Percentiles rank a stretch among this genome's conserved stretches.
phyloP scores from a whole-genome alignment of 31 red algal species.

The Asparagopsis taxiformis region DNA sequence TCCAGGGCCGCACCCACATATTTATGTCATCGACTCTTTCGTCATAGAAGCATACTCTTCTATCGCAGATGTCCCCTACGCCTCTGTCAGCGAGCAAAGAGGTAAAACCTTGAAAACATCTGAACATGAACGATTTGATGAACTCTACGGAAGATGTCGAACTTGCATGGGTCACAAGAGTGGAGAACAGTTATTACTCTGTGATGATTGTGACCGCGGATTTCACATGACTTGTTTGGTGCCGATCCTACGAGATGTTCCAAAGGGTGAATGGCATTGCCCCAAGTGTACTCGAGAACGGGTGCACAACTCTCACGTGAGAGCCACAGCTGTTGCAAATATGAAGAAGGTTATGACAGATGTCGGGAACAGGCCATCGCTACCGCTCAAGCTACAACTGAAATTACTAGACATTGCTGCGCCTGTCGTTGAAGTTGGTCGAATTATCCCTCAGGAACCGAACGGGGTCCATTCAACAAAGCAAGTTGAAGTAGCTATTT shows the following conservation, averaged over 20 bases:
- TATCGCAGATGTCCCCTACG: slow-evolving; percentile 35
- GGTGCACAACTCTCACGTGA: slow-evolving; percentile 1
- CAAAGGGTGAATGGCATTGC: slow-evolving; percentile 66
- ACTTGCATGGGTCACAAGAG: slow-evolving; percentile 17
- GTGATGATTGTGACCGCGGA: slow-evolving; percentile 56
- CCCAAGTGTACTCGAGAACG: slow-evolving; percentile 12
- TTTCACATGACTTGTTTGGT: slow-evolving; percentile 48
- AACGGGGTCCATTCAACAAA: too few relatives aligned
- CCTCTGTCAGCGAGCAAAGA: slow-evolving; percentile 35
- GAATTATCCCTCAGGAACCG: too few relatives aligned
- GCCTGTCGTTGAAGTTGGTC: not conserved
- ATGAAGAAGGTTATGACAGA: slow-evolving; percentile 10
- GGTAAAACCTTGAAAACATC: slow-evolving; percentile 9
- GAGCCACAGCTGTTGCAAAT: slow-evolving; percentile 35
- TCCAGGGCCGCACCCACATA: not conserved
- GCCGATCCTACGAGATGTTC: slow-evolving; percentile 32
- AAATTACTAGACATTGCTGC: slow-evolving; percentile 34
- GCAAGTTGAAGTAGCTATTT: too few relatives aligned
- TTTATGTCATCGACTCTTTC: slow-evolving; percentile 30
- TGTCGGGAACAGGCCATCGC: slow-evolving; percentile 12
- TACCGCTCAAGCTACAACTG: slow-evolving; percentile 44
- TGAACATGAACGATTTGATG: slow-evolving; percentile 35
- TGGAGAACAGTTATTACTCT: slow-evolving; percentile 37
- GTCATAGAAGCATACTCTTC: slow-evolving; percentile 39
- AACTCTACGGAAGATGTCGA: slow-evolving; percentile 33